phyloP scores from a whole-genome alignment of 2,329 filamentous ascomycete genomes.

The Achaetomium macrosporum region DNA sequence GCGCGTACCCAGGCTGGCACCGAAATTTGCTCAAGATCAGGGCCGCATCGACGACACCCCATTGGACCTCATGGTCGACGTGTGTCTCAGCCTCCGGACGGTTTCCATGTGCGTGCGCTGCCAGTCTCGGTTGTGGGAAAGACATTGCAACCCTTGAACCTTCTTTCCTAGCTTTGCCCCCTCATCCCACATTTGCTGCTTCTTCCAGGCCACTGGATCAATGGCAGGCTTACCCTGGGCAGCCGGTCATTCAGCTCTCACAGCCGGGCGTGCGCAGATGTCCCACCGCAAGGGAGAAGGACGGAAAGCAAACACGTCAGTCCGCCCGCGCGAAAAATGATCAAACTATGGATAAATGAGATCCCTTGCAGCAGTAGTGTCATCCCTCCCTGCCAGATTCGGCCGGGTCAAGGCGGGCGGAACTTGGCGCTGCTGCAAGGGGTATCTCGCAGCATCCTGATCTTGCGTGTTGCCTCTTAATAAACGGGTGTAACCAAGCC shows the following conservation, averaged over 20 bases:
- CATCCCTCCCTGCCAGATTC: slow-evolving; percentile 2
- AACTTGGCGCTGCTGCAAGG: not conserved
- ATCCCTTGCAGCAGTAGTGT: slow-evolving; percentile 4
- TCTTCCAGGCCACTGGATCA: not conserved
- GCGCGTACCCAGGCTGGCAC: too few species aligned
- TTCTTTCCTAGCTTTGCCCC: not conserved
- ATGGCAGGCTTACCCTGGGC: not conserved
- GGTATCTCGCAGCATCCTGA: slow-evolving; percentile 6
- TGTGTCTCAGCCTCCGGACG: slow-evolving; percentile 5
- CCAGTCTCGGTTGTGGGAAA: not conserved
- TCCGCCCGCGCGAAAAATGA: not conserved
- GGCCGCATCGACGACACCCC: slow-evolving; percentile 3
- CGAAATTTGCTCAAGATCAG: too few species aligned
- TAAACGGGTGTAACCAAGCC: slow-evolving; percentile 9
- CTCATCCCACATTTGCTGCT: not conserved
- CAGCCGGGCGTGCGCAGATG: not conserved
- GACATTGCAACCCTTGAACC: not conserved
- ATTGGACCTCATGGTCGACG: slow-evolving; percentile 6
- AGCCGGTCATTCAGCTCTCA: not conserved
- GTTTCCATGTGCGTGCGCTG: slow-evolving; percentile 1
- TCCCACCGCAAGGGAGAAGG: not conserved
- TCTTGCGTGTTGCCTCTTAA: not conserved
- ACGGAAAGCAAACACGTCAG: not conserved
- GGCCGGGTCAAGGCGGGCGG: not conserved
- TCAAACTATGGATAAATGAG: not conserved